Evolutionary conservation across 129 eudicot species (phyloP), one percentile per base, ranked within the genome.

Genomic region (Flaveria trinervia): DNA sequence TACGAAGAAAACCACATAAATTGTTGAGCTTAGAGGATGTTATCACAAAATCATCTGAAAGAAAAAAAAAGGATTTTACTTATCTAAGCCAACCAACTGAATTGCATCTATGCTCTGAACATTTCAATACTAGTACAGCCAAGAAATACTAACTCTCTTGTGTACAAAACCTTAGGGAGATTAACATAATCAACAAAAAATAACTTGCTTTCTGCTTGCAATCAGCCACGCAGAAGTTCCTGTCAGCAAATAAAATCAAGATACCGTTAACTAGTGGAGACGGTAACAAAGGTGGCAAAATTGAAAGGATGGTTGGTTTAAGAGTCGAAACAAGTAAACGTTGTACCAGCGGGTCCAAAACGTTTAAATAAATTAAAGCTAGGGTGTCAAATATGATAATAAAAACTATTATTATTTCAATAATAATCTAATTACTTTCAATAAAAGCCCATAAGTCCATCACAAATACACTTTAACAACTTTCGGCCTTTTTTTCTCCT

Each of bases 71-170:
- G 36, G 36, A 30, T 30, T 57, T 56, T 56, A 56, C 36, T 59
- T 28, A 3, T 1, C 20, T n/a, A 33, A 33, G 23, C 70, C 48
- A 65, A 15, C 70, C 22, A 30, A 33, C 48, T 65, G 70, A 65
- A 14, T 65, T 71, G 76, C 65, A 52, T 54, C 50, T 51, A 52
- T 30, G 30, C 65, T 71, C 76, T 52, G 36, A 67, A 54, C 20
- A 36, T 72, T 56, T 51, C 76, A 72, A 72, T 54, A 52, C 48
- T 8, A 52, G 26, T 18, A 52, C 66, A 54, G 13, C 3, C 66
- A 33, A 26, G 43, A 28, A 46, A 69, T 45, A 23, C 11, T 36
- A 70, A 51, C 57, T 51, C 20, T 51, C 20, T 51, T 17, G 2
- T 17, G 2, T 51, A 51, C 57, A 51, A 15, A 51, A 45, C 13